phyloP scores from a whole-genome alignment of 306 rosid genomes.

The Acacia crassicarpa region DNA sequence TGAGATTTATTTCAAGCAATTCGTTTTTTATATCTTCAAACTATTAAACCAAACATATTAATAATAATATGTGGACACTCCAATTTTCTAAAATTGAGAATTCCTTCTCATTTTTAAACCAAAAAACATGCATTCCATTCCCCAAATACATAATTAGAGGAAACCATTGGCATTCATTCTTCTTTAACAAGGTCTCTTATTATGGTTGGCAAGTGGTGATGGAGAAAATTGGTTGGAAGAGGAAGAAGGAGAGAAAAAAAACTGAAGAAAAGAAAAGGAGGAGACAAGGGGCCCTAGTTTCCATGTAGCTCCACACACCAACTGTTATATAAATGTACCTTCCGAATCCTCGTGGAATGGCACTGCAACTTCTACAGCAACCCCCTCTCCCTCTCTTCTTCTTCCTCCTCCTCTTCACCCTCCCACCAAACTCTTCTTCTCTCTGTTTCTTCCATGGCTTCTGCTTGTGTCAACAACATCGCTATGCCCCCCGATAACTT shows the following conservation, averaged over 20 bases:
- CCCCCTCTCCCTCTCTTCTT: background rate
- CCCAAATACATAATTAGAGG: no score
- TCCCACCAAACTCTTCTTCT: background rate
- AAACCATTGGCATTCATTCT: no score
- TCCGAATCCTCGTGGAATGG: background rate
- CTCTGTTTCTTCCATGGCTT: constrained; percentile 55
- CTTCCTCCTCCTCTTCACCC: background rate
- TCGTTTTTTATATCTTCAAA: no score
- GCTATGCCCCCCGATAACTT: constrained; percentile 66
- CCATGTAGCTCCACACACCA: constrained; percentile 22
- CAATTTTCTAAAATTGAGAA: no score
- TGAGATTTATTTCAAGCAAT: no score
- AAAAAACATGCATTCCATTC: no score
- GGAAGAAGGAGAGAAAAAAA: background rate
- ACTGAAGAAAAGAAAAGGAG: background rate
- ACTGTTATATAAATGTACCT: constrained; percentile 39
- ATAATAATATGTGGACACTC: no score
- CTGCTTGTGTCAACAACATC: constrained; percentile 89
- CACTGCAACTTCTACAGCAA: background rate
- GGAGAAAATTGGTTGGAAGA: background rate
- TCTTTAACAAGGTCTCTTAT: no score
- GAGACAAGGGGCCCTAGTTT: background rate
- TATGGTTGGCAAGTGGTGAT: background rate
- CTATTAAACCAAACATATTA: no score
- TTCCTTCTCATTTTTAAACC: no score